These are phyloP conservation scores for Trichosporon coremiiforme DNA, from an alignment of 1,284 basidiomycete genomes.

Conservation along the genomic window DNA sequence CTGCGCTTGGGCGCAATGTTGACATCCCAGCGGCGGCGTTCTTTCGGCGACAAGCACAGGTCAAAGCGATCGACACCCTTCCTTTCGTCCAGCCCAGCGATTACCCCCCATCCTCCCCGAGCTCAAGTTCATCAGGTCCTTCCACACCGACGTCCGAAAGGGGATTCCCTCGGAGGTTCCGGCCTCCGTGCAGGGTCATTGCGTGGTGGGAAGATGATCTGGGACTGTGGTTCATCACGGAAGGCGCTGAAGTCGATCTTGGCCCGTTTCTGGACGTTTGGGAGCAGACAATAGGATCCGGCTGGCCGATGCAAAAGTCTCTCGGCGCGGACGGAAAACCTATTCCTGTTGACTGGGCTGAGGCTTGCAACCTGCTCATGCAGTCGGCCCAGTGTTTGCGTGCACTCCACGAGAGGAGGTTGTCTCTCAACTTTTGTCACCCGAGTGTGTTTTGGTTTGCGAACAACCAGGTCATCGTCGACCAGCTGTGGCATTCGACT, in stretches of 20 bases:
- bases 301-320: slow-evolving; percentile 17
- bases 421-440: slow-evolving; percentile 41
- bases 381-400: slow-evolving; percentile 35
- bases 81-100: slow-evolving; percentile 1
- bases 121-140: neutral
- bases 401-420: slow-evolving; percentile 38
- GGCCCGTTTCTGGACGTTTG: slow-evolving; percentile 29
- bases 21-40: slow-evolving; percentile 14
- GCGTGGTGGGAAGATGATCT: slow-evolving; percentile 47
- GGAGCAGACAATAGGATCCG: slow-evolving; percentile 26
- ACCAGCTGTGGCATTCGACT: slow-evolving; percentile 29
- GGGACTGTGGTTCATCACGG: slow-evolving; percentile 40
- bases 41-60: slow-evolving; percentile 39
- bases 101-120: neutral
- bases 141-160: slow-evolving; percentile 14
- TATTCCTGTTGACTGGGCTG: slow-evolving; percentile 28
- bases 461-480: slow-evolving; percentile 23
- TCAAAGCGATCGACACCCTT: slow-evolving; percentile 37
- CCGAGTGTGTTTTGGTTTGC: slow-evolving; percentile 37
- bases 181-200: slow-evolving; percentile 24
- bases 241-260: neutral
- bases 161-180: slow-evolving; percentile 22
- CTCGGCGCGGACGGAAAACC: neutral
- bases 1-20: neutral
- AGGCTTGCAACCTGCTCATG: slow-evolving; percentile 36